Evolutionary conservation across 2,329 filamentous ascomycete species (phyloP).

Genomic region (Trichophaea hybrida): DNA sequence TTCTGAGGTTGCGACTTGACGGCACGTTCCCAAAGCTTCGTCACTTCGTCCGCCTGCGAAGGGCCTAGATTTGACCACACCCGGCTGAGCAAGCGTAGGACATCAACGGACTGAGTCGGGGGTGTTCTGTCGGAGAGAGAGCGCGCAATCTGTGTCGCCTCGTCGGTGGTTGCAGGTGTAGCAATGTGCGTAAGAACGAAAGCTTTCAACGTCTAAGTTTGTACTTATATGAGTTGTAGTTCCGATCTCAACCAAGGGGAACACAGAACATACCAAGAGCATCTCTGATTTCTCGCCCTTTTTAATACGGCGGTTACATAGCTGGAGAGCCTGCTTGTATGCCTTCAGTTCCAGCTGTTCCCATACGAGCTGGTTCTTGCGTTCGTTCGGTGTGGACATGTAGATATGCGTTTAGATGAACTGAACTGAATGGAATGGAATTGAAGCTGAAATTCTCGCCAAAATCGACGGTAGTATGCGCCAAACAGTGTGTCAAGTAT

Average conservation of each 20-base stretch:
- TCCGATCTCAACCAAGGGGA: not conserved
- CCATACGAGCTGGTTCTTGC: slow-evolving; percentile 27
- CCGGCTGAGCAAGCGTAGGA: slow-evolving; percentile 14
- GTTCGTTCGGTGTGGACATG: slow-evolving; percentile 25
- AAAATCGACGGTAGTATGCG: slow-evolving; percentile 6
- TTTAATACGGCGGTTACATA: slow-evolving; percentile 26
- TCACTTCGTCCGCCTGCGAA: slow-evolving; percentile 11
- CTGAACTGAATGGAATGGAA: not conserved
- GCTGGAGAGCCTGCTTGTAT: slow-evolving; percentile 27
- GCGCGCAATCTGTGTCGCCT: slow-evolving; percentile 16
- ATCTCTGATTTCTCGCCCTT: slow-evolving; percentile 28
- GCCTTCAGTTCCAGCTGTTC: slow-evolving; percentile 26
- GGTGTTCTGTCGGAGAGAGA: slow-evolving; percentile 14
- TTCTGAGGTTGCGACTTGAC: slow-evolving; percentile 22
- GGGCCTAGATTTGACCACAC: slow-evolving; percentile 19
- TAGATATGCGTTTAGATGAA: not conserved
- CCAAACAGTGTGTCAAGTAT: not conserved
- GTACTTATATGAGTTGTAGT: not conserved
- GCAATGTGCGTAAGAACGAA: slow-evolving; percentile 23
- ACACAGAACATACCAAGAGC: slow-evolving; percentile 21
- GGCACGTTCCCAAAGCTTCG: slow-evolving; percentile 24
- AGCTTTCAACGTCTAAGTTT: slow-evolving; percentile 24
- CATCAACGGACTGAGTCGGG: slow-evolving; percentile 16
- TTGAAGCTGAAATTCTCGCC: slow-evolving; percentile 9
- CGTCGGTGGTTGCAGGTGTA: slow-evolving; percentile 17